These are phyloP conservation scores for Rosa hybrid DNA, from an alignment of 331 rosid genomes.

Conservation along the genomic window DNA sequence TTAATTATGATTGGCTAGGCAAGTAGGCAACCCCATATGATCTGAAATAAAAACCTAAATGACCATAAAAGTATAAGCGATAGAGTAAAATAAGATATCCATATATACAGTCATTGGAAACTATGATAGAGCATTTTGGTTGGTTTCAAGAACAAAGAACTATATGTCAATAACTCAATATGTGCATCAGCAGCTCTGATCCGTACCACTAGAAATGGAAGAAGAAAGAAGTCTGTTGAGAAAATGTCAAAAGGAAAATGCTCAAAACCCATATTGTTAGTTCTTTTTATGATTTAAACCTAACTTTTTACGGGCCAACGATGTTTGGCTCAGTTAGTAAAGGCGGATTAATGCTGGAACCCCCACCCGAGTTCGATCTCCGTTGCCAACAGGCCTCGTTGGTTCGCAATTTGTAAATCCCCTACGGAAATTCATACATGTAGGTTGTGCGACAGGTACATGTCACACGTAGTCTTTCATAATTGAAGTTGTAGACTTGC, in stretches of 20 bases:
- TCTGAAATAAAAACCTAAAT: neutral
- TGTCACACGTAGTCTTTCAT: no score
- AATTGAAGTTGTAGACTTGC: no score
- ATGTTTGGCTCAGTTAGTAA: no score
- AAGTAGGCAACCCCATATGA: slow-evolving; percentile 4
- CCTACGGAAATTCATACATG: no score
- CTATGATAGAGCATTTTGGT: slow-evolving; percentile 7
- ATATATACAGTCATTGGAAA: neutral
- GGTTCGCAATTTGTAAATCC: no score
- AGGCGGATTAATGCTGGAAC: no score
- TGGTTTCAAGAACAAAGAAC: slow-evolving; percentile 1
- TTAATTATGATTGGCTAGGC: neutral
- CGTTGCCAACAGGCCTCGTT: no score
- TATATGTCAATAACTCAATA: neutral
- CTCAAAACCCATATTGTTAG: neutral
- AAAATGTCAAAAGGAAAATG: neutral
- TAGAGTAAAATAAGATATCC: slow-evolving; percentile 16
- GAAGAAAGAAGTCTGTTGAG: neutral
- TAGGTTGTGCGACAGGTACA: no score
- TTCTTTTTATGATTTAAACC: slow-evolving; percentile 31
- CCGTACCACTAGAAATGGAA: neutral
- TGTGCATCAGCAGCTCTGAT: neutral
- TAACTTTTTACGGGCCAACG: slow-evolving; percentile 10
- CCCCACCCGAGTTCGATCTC: no score
- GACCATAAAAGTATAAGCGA: neutral